Evolutionary conservation across 306 rosid genomes (phyloP).

Genomic region (Crotalaria pallida): DNA sequence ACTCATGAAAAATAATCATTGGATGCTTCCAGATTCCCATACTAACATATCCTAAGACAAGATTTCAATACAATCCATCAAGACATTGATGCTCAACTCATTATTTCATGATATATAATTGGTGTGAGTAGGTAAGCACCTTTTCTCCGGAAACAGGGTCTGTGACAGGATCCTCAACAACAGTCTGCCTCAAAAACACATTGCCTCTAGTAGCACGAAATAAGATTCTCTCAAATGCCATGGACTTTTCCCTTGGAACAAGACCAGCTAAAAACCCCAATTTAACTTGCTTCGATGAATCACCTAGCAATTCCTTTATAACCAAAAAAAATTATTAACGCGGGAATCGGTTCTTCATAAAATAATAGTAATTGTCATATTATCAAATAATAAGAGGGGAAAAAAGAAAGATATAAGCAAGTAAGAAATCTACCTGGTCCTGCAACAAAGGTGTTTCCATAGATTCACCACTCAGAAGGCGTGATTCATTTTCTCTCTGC

Average conservation of each 20-base stretch:
- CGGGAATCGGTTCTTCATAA: constrained; percentile 11
- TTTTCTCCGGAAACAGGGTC: constrained; percentile 87
- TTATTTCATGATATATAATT: not conserved
- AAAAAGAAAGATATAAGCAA: constrained; percentile 9
- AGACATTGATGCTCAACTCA: constrained; percentile 3
- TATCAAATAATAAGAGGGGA: not conserved
- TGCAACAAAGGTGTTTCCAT: constrained; percentile 56
- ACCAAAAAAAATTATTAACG: constrained; percentile 29
- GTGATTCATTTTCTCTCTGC: constrained; percentile 66
- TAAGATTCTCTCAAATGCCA: constrained; percentile 80
- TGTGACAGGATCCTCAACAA: constrained; percentile 56
- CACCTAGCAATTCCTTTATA: constrained; percentile 58
- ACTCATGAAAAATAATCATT: not conserved
- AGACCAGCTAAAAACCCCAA: constrained; percentile 83
- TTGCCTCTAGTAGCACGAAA: constrained; percentile 95
- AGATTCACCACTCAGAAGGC: constrained; percentile 43
- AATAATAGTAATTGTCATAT: no score
- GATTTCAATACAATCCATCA: not conserved
- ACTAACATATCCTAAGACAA: not conserved
- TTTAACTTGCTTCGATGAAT: constrained; percentile 68
- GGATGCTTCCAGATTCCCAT: constrained; percentile 9
- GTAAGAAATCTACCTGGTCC: constrained; percentile 56
- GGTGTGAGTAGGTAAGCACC: constrained; percentile 39
- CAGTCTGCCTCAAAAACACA: constrained; percentile 69
- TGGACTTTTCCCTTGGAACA: constrained; percentile 71